Evolutionary conservation across 2,329 filamentous ascomycete genomes (phyloP).

Genomic region (Epichloe sp.): DNA sequence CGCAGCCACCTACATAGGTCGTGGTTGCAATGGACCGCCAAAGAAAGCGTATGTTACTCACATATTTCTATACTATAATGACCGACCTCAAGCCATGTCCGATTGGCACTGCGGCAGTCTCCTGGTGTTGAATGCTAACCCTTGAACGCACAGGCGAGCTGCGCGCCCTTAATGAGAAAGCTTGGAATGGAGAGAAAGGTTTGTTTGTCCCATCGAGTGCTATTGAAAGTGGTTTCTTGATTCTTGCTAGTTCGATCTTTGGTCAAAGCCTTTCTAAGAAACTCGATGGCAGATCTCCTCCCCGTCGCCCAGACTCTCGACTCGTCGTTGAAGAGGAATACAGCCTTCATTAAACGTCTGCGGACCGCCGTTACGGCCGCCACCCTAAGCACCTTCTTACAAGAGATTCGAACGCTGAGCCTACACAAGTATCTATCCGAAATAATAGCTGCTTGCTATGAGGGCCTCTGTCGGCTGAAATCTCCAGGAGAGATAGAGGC

Average conservation of each 20-base stretch:
- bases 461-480: constrained; percentile 86
- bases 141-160: constrained; percentile 55
- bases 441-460: constrained; percentile 90
- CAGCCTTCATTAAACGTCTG: constrained; percentile 91
- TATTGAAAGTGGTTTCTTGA: constrained; percentile 9
- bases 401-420: constrained; percentile 81
- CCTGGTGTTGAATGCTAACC: constrained; percentile 7
- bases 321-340: constrained; percentile 95
- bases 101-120: neutral
- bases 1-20: neutral
- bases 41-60: constrained; percentile 4
- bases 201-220: constrained; percentile 14
- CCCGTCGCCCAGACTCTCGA: constrained; percentile 68
- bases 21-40: constrained; percentile 6
- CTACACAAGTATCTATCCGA: constrained; percentile 95
- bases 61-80: neutral
- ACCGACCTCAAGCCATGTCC: neutral
- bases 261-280: neutral
- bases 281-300: constrained; percentile 51
- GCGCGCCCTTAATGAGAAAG: constrained; percentile 73
- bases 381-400: constrained; percentile 69
- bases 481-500: constrained; percentile 82
- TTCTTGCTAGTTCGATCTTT: neutral
- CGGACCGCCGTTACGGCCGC: constrained; percentile 76
- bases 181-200: constrained; percentile 87